Evolutionary conservation across 345 rosid genomes (phyloP).

Genomic region (Moricandia arvensis): DNA sequence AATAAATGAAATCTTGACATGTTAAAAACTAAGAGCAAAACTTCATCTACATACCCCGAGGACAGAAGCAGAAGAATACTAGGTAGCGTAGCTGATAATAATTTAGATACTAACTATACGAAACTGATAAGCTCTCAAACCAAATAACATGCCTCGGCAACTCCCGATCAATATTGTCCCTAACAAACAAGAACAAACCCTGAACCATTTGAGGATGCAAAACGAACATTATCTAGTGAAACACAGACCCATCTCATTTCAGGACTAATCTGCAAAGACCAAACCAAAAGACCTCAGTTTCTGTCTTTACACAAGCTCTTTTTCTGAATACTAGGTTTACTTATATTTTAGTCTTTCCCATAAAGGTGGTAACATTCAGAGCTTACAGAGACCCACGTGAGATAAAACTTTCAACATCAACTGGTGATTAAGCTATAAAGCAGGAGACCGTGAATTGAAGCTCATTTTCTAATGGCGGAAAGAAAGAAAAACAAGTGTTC

Average conservation of each 20-base stretch:
- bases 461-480: not conserved
- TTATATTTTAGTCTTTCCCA: not conserved
- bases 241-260: not conserved
- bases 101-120: not conserved
- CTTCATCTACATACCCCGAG: not conserved
- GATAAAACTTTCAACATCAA: not conserved
- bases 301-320: not conserved
- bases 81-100: not conserved
- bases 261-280: not conserved
- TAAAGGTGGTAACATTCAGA: not conserved
- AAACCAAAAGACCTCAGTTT: not conserved
- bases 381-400: not conserved
- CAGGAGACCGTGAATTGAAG: not conserved
- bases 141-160: not conserved
- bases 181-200: not conserved
- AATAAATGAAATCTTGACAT: too few relatives aligned
- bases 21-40: not conserved
- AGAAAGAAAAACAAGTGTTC: not conserved
- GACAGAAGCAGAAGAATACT: not conserved
- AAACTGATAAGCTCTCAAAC: not conserved
- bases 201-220: not conserved
- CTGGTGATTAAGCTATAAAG: not conserved
- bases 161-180: too few relatives aligned
- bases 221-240: not conserved
- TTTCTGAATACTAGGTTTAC: not conserved